A percentile compares a stretch with the other conserved stretches of the same genome.
phyloP scores from a whole-genome alignment of 2,329 filamentous ascomycete genomes.

The Balansia obtecta region DNA sequence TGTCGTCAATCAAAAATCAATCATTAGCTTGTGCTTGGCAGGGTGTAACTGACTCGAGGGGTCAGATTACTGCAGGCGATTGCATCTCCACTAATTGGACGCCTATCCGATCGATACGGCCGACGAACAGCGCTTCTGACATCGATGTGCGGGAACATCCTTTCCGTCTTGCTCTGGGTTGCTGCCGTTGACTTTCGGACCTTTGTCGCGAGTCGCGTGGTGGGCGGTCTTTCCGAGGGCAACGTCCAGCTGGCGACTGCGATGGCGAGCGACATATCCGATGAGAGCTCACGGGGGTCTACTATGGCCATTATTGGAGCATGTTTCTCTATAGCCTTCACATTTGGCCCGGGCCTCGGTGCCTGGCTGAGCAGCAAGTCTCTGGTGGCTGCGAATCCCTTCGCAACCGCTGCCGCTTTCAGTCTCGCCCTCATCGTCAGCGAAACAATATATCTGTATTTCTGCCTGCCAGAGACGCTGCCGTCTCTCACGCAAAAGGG shows the following conservation, averaged over 20 bases:
- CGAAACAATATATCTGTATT: conserved; percentile 82
- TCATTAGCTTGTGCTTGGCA: not conserved
- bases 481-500: conserved; percentile 37
- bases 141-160: conserved; percentile 86
- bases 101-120: conserved; percentile 77
- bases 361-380: conserved; percentile 71
- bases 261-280: conserved; percentile 92
- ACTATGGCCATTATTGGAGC: conserved; percentile 95
- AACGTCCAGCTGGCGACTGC: conserved; percentile 94
- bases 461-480: conserved; percentile 75
- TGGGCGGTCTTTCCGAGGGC: conserved; percentile 88
- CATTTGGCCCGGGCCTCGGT: conserved; percentile 84
- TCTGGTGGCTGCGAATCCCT: conserved; percentile 76
- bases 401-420: conserved; percentile 83
- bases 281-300: conserved; percentile 68
- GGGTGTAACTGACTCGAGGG: not conserved
- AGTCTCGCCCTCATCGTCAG: conserved; percentile 72
- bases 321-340: conserved; percentile 96
- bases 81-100: conserved; percentile 83
- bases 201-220: conserved; percentile 83
- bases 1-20: not conserved
- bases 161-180: conserved; percentile 91
- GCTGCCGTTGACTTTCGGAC: conserved; percentile 88
- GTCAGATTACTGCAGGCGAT: conserved; percentile 75
- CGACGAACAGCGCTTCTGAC: conserved; percentile 75